Evolutionary conservation across 768 basidiomycete genomes (phyloP).

Genomic region (Rossbeevera mucosa): DNA sequence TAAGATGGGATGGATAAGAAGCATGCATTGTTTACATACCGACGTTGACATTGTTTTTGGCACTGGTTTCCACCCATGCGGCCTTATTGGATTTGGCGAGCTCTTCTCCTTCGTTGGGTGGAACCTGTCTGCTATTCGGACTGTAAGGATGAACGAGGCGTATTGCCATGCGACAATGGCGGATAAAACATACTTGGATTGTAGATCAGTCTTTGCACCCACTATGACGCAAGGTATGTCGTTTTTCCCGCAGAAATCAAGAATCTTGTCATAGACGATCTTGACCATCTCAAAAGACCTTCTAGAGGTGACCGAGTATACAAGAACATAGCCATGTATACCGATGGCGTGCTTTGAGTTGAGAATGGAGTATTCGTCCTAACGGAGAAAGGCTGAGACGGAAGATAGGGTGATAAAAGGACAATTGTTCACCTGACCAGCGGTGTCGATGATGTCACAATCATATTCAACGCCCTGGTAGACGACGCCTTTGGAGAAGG

Average conservation of each 20-base stretch:
- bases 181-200: slow-evolving; percentile 54
- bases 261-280: slow-evolving; percentile 89
- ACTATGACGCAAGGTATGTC: slow-evolving; percentile 92
- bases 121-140: slow-evolving; percentile 62
- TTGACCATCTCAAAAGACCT: slow-evolving; percentile 94
- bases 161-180: slow-evolving; percentile 5
- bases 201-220: slow-evolving; percentile 86
- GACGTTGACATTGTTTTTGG: slow-evolving; percentile 82
- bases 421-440: slow-evolving; percentile 72
- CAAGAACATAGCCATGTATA: slow-evolving; percentile 94
- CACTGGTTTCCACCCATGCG: slow-evolving; percentile 85
- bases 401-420: not conserved
- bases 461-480: slow-evolving; percentile 90
- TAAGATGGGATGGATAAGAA: not conserved
- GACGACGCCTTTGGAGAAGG: slow-evolving; percentile 77
- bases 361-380: slow-evolving; percentile 94
- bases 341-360: slow-evolving; percentile 94
- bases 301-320: slow-evolving; percentile 87
- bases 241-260: slow-evolving; percentile 77
- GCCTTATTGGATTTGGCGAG: slow-evolving; percentile 69
- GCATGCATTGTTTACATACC: slow-evolving; percentile 49
- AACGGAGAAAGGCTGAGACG: slow-evolving; percentile 3
- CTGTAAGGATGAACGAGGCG: slow-evolving; percentile 29
- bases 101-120: slow-evolving; percentile 64
- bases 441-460: slow-evolving; percentile 97